Evolutionary conservation across 257 asterid genomes (phyloP), one percentile per base, ranked within the genome.

Genomic region (Handroanthus guayacan): DNA sequence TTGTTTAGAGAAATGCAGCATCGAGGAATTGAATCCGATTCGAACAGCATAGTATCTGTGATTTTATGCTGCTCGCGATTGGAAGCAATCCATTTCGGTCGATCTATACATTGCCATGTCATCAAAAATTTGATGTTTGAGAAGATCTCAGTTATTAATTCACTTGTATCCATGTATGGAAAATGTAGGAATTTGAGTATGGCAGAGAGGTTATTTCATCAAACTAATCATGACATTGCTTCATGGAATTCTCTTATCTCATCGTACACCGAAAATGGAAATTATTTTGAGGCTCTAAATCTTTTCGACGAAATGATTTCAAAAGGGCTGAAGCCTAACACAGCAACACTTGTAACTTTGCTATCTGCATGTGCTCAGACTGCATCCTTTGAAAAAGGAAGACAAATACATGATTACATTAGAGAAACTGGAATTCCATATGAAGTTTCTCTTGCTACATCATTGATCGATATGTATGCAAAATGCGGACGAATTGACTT

Each of bases 91-190:
- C 71, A 3, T 54, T 67, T 80, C 56, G 94, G 96, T 7, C 82
- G 55, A 50, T 91, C 98, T 17, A 45, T 93, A 57, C 97, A 93
- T 82, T 86, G 97, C 82, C 84, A 79, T 79, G 45, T 79, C 47
- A 31, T 88, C 7, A 93, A 82, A 69, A 62, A 36, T 20, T 71
- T 69, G 73, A 37, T 74, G 77, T 25, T 45, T 44, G 89, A 82
- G 63, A 80, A 90, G 72, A 80, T 84, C 57, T 75, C 89, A 1
- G 77, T 91, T 37, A 75, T 75, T 69, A 93, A 91, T 82, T 88
- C 97, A n/a, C 93, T 93, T 61, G 84, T 93, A 54, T 83, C 76
- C 78, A 83, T 89, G 98, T 89, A 93, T 54, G 94, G 94, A 31
- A 89, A 79, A 79, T 79, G 83, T 57, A 88, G 88, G 61, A 82